These are phyloP conservation scores for Xylaria acuta DNA, from an alignment of 495 filamentous ascomycete species.

Conservation along the genomic window DNA sequence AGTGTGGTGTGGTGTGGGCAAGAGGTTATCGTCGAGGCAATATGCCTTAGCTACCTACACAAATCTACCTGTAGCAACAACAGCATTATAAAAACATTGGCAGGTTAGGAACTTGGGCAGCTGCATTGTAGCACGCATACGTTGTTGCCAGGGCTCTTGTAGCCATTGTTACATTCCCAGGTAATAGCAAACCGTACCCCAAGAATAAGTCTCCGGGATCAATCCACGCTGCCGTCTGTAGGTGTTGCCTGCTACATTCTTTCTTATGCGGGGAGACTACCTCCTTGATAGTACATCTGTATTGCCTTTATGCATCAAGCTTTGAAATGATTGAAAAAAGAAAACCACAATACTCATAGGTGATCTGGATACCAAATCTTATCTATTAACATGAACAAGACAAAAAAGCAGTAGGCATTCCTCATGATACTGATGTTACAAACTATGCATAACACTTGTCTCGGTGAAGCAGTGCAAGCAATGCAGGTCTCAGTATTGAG, in stretches of 20 bases:
- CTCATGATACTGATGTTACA: background rate
- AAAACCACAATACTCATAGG: background rate
- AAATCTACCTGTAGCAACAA: background rate
- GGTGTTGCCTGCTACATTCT: background rate
- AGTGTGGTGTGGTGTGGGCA: background rate
- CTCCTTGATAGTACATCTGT: background rate
- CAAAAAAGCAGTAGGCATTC: background rate
- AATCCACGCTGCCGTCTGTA: background rate
- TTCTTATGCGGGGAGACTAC: background rate
- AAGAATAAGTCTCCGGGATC: background rate
- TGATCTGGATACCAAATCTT: background rate
- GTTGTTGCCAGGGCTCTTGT: background rate
- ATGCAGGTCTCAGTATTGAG: background rate
- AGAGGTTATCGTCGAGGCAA: conserved; percentile 3
- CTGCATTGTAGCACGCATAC: background rate
- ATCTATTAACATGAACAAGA: background rate
- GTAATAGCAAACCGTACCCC: background rate
- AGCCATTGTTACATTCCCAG: background rate
- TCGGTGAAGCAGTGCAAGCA: background rate
- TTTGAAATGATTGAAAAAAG: background rate
- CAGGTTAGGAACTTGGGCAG: background rate
- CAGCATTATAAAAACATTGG: background rate
- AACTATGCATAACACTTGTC: background rate
- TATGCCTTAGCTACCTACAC: background rate
- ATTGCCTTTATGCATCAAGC: background rate